Base-by-base conservation (phyloP, 495 filamentous ascomycete species). In the Margaritispora aquatica region DNA sequence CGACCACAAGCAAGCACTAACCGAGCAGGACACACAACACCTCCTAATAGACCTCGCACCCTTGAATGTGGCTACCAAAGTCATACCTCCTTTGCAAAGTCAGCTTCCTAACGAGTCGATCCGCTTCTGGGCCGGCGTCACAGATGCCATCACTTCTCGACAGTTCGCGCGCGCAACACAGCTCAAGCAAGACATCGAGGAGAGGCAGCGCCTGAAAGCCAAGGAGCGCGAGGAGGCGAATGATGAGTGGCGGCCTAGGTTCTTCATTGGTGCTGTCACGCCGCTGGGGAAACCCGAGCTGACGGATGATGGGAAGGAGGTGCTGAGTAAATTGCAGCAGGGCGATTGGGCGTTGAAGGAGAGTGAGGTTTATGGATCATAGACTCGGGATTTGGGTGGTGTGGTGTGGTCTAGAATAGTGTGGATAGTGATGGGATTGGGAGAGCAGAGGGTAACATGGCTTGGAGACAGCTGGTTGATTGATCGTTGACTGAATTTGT, bases 41-140 rank as follows among this genome's bases (percentile, higher is more conserved):
- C 80, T 91, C 10, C 82, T 98, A 57, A 86, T 96, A 62, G 94
- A 98, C 68, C 83, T 97, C 51, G 80, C 79, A 26, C 90, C 93
- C 2, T 81, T 98, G 23, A 77, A 77, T 27, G 90, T 91, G 17
- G 80, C 84, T 2, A 75, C 85, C 29, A 98, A 98, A 72, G 73
- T 79, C 23, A 69, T 94, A 2, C 94, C 94, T 0, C 90, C 94
- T 0, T 66, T 74, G 2, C 84, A 89, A 57, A 60, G 81, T 26
- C 92, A 96, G 70, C 82, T 96, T 4, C 81, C 88, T 22, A 93
- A 97, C 66, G 94, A 98, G 74, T 96, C 90, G 1, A 83, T 92
- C 54, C 85, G 83, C 60, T 90, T 96, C 66, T 98, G 94, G 94
- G 77, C 81, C 31, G 79, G 80, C 23, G 92, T 98, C 38, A 97